These are phyloP conservation scores for Bretschneidera sinensis DNA, from an alignment of 345 rosid species.

Conservation along the genomic window DNA sequence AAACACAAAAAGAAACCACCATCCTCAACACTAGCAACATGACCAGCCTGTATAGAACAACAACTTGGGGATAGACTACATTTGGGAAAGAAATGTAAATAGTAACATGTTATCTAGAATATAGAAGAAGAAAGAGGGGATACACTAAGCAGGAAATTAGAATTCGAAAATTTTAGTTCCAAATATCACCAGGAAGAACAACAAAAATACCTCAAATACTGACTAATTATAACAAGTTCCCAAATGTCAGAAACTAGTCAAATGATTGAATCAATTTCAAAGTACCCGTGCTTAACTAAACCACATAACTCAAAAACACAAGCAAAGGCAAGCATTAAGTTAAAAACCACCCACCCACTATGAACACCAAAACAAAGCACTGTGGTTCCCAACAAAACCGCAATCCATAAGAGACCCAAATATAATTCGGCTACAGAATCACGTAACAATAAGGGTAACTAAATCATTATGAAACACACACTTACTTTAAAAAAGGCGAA, in stretches of 20 bases:
- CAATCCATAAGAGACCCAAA: too few relatives aligned
- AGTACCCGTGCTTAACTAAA: background rate
- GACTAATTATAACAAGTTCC: background rate
- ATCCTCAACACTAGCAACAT: background rate
- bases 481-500: background rate
- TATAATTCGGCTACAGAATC: background rate
- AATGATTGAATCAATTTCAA: background rate
- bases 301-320: too few relatives aligned
- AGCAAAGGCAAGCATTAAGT: too few relatives aligned
- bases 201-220: background rate
- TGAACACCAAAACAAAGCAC: too few relatives aligned
- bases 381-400: too few relatives aligned
- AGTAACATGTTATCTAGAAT: background rate
- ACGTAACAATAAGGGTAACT: too few relatives aligned
- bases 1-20: conserved; percentile 1
- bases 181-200: background rate
- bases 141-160: background rate
- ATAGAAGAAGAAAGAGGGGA: background rate
- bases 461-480: too few relatives aligned
- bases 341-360: too few relatives aligned
- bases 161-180: too few relatives aligned
- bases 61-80: background rate
- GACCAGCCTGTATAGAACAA: conserved; percentile 1
- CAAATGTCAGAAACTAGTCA: background rate
- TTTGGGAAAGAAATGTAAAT: background rate